Percentiles rank a stretch among this genome's conserved stretches.
Evolutionary conservation across 805 yeast species (phyloP).

Genomic region (Barnettozyma salicaria): DNA sequence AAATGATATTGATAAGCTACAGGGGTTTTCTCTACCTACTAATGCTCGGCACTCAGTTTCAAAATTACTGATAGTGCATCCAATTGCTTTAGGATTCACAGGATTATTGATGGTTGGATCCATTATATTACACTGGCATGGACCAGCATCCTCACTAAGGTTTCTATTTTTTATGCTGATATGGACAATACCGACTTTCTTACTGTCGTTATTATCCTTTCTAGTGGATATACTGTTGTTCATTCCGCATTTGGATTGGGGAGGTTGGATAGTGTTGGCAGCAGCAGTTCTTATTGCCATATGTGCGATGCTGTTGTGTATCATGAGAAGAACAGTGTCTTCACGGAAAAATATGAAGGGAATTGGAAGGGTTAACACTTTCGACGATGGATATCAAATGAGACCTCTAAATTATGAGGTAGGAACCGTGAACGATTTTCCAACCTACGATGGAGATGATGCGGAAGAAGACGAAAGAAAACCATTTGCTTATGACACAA

Average conservation of each 20-base stretch:
- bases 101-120: conserved; percentile 38
- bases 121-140: conserved; percentile 34
- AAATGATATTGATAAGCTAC: conserved; percentile 28
- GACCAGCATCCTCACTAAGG: conserved; percentile 31
- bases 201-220: conserved; percentile 66
- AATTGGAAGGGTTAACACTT: conserved; percentile 8
- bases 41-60: conserved; percentile 54
- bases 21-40: conserved; percentile 48
- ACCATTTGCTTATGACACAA: conserved; percentile 16
- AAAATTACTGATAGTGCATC: conserved; percentile 59
- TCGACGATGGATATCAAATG: conserved; percentile 21
- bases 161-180: conserved; percentile 48
- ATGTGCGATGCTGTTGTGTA: conserved; percentile 60
- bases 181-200: conserved; percentile 61
- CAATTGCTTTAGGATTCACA: conserved; percentile 54
- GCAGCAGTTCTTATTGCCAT: conserved; percentile 62
- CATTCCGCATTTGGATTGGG: conserved; percentile 67
- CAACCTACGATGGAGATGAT: conserved; percentile 16
- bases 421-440: conserved; percentile 24
- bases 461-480: conserved; percentile 18
- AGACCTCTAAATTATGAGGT: conserved; percentile 23
- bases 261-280: conserved; percentile 78
- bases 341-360: conserved; percentile 23
- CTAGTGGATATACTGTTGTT: conserved; percentile 78
- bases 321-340: conserved; percentile 61